phyloP scores from a whole-genome alignment of 2,329 filamentous ascomycete genomes.

The Fusarium chuoi region DNA sequence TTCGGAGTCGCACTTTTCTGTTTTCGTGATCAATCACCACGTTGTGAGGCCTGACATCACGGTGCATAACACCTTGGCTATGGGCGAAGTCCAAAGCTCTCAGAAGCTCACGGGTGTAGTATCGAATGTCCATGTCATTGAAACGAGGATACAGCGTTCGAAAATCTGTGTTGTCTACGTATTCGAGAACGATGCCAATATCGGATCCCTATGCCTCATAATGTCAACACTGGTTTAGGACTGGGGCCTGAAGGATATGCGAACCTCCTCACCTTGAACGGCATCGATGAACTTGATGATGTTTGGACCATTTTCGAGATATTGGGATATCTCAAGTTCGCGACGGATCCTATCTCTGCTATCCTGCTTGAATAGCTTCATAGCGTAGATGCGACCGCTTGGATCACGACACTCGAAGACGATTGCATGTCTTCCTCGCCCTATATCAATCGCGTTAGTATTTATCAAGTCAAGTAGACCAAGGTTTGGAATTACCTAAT shows the following conservation, averaged over 20 bases:
- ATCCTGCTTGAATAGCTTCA: constrained; percentile 21
- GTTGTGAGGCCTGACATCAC: constrained; percentile 13
- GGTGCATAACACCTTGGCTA: constrained; percentile 3
- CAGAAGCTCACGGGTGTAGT: constrained; percentile 7
- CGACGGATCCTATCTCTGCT: background rate
- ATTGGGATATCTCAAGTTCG: constrained; percentile 1
- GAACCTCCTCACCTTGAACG: constrained; percentile 15
- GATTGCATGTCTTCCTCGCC: constrained; percentile 13
- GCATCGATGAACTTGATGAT: constrained; percentile 4
- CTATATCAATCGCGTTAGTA: background rate
- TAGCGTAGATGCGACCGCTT: background rate
- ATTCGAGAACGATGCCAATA: constrained; percentile 17
- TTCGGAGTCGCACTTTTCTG: background rate
- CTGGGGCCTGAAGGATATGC: rapidly evolving
- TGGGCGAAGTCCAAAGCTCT: constrained; percentile 18
- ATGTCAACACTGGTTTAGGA: background rate
- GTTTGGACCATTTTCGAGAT: background rate
- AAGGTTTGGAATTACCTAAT: background rate
- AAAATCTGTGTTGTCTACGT: constrained; percentile 7
- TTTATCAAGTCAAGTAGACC: background rate
- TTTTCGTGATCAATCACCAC: constrained; percentile 10
- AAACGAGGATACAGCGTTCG: constrained; percentile 1
- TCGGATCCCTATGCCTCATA: background rate
- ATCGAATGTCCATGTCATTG: background rate
- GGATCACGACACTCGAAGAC: constrained; percentile 12